Conservation (phyloP, 805 yeast genomes). For the Kodamaea restingae region DNA sequence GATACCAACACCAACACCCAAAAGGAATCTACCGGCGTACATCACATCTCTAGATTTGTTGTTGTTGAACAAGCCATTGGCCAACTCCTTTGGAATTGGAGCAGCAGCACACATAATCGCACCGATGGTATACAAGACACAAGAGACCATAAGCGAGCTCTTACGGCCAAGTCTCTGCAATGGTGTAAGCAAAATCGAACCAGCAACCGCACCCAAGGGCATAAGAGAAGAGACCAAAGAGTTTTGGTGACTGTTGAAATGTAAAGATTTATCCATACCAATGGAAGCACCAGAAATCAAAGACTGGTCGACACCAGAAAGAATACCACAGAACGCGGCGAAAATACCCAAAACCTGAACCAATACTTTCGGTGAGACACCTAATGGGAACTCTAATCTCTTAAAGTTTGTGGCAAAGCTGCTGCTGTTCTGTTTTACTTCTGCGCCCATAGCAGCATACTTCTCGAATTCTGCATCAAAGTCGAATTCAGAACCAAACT, state of each 20-base stretch:
- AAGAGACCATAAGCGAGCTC: slow-evolving; percentile 50
- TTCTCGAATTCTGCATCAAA: slow-evolving; percentile 33
- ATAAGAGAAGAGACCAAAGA: slow-evolving; percentile 56
- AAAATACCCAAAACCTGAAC: slow-evolving; percentile 38
- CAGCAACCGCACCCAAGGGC: slow-evolving; percentile 70
- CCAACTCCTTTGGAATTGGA: not conserved
- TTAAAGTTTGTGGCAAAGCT: slow-evolving; percentile 36
- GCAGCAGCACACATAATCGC: slow-evolving; percentile 51
- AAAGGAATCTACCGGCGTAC: slow-evolving; percentile 53
- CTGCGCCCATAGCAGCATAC: slow-evolving; percentile 29
- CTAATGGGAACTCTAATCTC: slow-evolving; percentile 26
- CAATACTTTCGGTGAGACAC: slow-evolving; percentile 40
- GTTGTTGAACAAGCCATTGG: not conserved
- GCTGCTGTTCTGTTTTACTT: slow-evolving; percentile 22
- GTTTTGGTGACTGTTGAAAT: slow-evolving; percentile 38
- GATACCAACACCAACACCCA: slow-evolving; percentile 64
- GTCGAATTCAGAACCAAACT: slow-evolving; percentile 18
- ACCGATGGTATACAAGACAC: slow-evolving; percentile 59
- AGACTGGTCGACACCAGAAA: slow-evolving; percentile 67
- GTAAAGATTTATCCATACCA: slow-evolving; percentile 43
- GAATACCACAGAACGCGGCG: slow-evolving; percentile 61
- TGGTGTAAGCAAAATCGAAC: slow-evolving; percentile 58
- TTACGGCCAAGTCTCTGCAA: slow-evolving; percentile 58
- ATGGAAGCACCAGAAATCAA: slow-evolving; percentile 61
- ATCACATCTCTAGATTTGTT: slow-evolving; percentile 31